Percentiles rank a stretch among this genome's conserved stretches.
These are phyloP conservation scores for Leishmania major DNA, from an alignment of 208 protist species.

Conservation along the genomic window DNA sequence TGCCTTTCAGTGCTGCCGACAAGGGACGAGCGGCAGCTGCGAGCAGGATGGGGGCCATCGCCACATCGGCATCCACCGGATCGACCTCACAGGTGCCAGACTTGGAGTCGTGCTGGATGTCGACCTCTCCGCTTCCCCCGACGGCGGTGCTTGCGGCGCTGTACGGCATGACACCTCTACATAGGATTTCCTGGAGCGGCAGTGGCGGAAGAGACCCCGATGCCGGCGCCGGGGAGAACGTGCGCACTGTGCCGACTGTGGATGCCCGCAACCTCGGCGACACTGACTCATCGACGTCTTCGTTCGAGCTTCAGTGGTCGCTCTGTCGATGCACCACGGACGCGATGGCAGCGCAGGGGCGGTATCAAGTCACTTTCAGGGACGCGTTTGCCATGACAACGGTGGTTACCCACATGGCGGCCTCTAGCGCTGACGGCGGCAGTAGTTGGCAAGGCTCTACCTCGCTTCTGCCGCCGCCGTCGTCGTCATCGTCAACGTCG, in stretches of 20 bases:
- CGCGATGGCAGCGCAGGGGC: neutral
- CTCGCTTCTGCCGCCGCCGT: neutral
- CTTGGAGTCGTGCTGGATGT: conserved; percentile 33
- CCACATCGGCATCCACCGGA: neutral
- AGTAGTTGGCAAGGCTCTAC: neutral
- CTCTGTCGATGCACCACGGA: conserved; percentile 5
- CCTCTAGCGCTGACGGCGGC: neutral
- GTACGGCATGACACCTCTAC: conserved; percentile 43
- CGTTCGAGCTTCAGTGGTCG: conserved; percentile 6
- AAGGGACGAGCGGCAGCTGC: neutral
- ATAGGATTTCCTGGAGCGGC: conserved; percentile 6
- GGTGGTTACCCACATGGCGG: conserved; percentile 13
- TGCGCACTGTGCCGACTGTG: neutral
- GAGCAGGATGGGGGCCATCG: neutral
- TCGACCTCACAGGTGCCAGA: conserved; percentile 18
- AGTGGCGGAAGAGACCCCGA: neutral
- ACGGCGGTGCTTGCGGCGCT: conserved; percentile 60
- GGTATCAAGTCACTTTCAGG: conserved; percentile 5
- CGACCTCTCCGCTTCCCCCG: conserved; percentile 51
- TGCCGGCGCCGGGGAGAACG: neutral
- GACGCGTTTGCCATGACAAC: conserved; percentile 32
- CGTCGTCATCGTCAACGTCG: conserved; percentile 18
- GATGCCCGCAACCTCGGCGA: neutral
- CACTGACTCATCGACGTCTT: conserved; percentile 1
- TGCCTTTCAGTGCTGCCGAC: conserved; percentile 1